Evolutionary conservation across 352 stramenopile genomes (phyloP).

Genomic region (Halophytophthora batemanensis): DNA sequence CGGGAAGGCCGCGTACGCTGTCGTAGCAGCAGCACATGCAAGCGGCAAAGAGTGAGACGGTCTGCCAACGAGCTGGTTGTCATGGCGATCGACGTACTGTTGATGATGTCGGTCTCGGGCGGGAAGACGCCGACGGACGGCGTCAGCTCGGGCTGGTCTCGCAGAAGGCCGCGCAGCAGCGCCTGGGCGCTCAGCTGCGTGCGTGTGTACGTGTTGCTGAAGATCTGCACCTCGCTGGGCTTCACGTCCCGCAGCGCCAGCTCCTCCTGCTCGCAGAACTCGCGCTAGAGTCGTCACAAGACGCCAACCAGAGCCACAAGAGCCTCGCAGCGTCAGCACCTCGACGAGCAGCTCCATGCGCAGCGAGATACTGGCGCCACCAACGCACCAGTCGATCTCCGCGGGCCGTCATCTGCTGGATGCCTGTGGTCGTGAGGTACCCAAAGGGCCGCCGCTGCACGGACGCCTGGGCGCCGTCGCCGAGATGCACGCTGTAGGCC

Average conservation of each 20-base stretch:
- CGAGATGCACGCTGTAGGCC: constrained; percentile 23
- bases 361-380: background rate
- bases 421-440: constrained; percentile 56
- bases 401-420: constrained; percentile 63
- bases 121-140: constrained; percentile 54
- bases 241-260: constrained; percentile 37
- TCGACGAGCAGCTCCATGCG: too few relatives aligned
- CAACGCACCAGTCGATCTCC: constrained; percentile 44
- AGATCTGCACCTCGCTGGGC: constrained; percentile 45
- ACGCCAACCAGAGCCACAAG: too few relatives aligned
- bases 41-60: too few relatives aligned
- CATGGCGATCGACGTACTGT: constrained; percentile 41
- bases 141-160: constrained; percentile 26
- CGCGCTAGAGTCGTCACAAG: constrained; percentile 16
- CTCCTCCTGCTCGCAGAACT: constrained; percentile 38
- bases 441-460: constrained; percentile 67
- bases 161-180: constrained; percentile 49
- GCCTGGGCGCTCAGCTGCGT: constrained; percentile 79
- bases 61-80: too few relatives aligned
- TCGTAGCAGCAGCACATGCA: constrained; percentile 5
- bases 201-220: constrained; percentile 68
- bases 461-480: constrained; percentile 13
- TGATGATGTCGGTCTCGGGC: constrained; percentile 74
- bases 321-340: background rate
- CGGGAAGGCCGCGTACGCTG: constrained; percentile 61